Evolutionary conservation across 192 early-diverging fungal species (phyloP).

Genomic region (Phlyctochytrium arcticum): DNA sequence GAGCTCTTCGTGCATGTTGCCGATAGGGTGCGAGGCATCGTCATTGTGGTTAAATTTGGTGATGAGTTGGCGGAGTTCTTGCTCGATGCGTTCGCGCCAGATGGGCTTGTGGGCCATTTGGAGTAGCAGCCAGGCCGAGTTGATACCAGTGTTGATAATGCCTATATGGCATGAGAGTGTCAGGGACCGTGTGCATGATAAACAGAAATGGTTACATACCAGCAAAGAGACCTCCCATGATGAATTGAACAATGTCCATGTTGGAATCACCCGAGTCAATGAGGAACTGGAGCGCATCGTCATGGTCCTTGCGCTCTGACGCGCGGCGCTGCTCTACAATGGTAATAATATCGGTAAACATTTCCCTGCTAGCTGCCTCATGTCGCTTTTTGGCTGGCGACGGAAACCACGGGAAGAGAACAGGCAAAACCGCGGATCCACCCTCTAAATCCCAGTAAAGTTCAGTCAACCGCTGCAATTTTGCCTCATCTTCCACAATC

Average conservation of each 20-base stretch:
- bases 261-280: background rate
- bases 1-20: background rate
- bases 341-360: background rate
- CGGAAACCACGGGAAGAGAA: background rate
- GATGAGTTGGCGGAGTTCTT: background rate
- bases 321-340: background rate
- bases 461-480: background rate
- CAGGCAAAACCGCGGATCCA: background rate
- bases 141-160: background rate
- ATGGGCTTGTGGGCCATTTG: background rate
- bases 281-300: background rate
- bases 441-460: background rate
- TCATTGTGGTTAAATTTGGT: background rate
- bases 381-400: background rate
- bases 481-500: background rate
- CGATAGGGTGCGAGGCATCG: background rate
- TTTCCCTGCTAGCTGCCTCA: background rate
- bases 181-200: too few relatives aligned
- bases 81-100: background rate
- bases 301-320: background rate
- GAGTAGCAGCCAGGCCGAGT: background rate
- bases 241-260: background rate
- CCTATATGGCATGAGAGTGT: too few relatives aligned
- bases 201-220: too few relatives aligned
- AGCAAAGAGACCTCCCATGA: background rate